A percentile compares a stretch with the other conserved stretches of the same genome.
These are phyloP conservation scores for Chernovozyma aurita DNA, from an alignment of 1,139 yeast genomes.

Conservation along the genomic window DNA sequence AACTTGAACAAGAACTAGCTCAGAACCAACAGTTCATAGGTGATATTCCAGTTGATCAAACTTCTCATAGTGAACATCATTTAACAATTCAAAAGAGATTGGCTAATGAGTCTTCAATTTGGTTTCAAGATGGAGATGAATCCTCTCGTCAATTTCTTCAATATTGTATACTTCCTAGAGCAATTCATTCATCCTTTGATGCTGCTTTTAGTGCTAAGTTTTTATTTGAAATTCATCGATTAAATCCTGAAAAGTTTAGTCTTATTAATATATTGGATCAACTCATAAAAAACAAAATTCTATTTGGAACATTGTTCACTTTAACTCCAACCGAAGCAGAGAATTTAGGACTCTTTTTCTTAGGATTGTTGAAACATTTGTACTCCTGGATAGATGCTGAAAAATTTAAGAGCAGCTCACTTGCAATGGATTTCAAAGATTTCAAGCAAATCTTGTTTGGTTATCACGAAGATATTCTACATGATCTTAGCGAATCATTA, in stretches of 20 bases:
- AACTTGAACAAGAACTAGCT: slow-evolving; percentile 24
- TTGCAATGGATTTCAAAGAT: slow-evolving; percentile 23
- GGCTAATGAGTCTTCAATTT: slow-evolving; percentile 13
- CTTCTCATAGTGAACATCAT: slow-evolving; percentile 28
- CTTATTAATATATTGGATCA: slow-evolving; percentile 41
- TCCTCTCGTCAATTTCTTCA: slow-evolving; percentile 41
- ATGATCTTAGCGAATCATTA: slow-evolving; percentile 47
- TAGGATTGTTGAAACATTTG: slow-evolving; percentile 48
- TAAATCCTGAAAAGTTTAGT: slow-evolving; percentile 41
- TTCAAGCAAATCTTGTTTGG: slow-evolving; percentile 43
- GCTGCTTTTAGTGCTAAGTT: slow-evolving; percentile 71
- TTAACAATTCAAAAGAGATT: slow-evolving; percentile 12
- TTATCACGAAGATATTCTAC: slow-evolving; percentile 51
- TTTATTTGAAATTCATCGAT: slow-evolving; percentile 45
- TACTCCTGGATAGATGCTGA: slow-evolving; percentile 37
- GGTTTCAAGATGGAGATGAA: slow-evolving; percentile 21
- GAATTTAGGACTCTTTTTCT: slow-evolving; percentile 71
- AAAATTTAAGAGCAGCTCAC: slow-evolving; percentile 9
- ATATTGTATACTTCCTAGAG: slow-evolving; percentile 70
- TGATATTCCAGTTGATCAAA: slow-evolving; percentile 23
- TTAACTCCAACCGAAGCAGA: slow-evolving; percentile 78
- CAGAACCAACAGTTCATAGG: slow-evolving; percentile 21
- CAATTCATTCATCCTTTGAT: slow-evolving; percentile 77
- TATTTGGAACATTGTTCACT: slow-evolving; percentile 62
- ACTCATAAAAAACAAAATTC: slow-evolving; percentile 46